Base-by-base conservation (phyloP, 2,329 filamentous ascomycete species). In the Pseudocercospora cruenta region DNA sequence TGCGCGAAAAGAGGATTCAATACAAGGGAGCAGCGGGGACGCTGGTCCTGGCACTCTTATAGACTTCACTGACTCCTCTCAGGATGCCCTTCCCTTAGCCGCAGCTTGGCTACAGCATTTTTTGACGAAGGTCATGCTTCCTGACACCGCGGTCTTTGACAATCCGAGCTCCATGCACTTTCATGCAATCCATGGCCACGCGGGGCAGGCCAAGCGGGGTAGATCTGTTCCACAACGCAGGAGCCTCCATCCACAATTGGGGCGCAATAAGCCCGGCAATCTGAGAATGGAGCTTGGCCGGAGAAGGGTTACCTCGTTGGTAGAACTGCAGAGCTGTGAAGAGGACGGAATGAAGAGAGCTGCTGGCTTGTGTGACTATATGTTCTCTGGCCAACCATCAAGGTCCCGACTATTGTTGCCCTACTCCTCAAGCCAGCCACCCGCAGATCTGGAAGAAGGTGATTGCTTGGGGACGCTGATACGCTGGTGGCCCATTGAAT, bases 201-300 rank as follows among this genome's bases (percentile, higher is more conserved):
- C 51, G 57, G 57, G 57, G 57, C 39, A 24, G 16, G 24, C 31
- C 16, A 59, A 36, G 57, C 39, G 57, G 57, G 57, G 57, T 59
- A 59, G 36, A 59, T 59, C 57, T 55, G 24, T 24, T 55, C 51
- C 51, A 54, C 33, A n/a, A 39, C 26, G 21, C n/a, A 43, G 21
- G 49, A n/a, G 24, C 51, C 22, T 31, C 33, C 57, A 59, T 59
- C 57, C 24, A 55, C 24, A 55, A 31, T 55, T 55, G 51, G 33
- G 22, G 51, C 51, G 51, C 24, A 31, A 26, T 55, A 21, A 31
- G 22, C 39, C 51, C 51, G 57, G 33, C 33, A 24, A 22, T 59
- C 21, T 45, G 57, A 28, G 33, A 24, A 43, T 31, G 57, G 14
- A 59, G 28, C 31, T 59, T n/a, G 57, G 14, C 39, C 57, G 57